Percentiles rank a stretch among this genome's conserved stretches.
Evolutionary conservation across 352 stramenopile species (phyloP).

Genomic region (Phytophthora nicotianae): DNA sequence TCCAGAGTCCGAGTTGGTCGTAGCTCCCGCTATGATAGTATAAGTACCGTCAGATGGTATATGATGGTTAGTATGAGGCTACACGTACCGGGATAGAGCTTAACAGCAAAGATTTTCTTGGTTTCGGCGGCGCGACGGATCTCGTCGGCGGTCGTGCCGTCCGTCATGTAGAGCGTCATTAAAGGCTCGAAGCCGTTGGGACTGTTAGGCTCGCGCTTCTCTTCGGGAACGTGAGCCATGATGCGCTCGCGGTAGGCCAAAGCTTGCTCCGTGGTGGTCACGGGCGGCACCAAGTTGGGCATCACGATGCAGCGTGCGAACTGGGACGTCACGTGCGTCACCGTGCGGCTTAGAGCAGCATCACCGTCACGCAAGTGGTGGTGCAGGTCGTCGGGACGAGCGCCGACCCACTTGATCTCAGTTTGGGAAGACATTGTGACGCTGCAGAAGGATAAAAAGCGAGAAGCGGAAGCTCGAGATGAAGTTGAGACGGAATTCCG

Average conservation of each 20-base stretch:
- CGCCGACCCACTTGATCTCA: conserved; percentile 46
- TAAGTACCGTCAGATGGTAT: conserved; percentile 6
- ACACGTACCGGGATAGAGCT: conserved; percentile 95
- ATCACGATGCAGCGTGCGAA: conserved; percentile 95
- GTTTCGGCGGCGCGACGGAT: conserved; percentile 92
- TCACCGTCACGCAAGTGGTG: conserved; percentile 96
- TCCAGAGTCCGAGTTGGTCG: conserved; percentile 98
- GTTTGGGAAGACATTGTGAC: conserved; percentile 23
- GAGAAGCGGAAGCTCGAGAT: conserved; percentile 8
- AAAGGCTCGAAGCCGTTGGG: conserved; percentile 89
- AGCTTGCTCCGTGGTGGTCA: conserved; percentile 95
- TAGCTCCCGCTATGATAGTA: conserved; percentile 87
- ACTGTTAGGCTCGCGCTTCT: conserved; percentile 34
- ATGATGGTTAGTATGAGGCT: not conserved
- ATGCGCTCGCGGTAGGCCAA: conserved; percentile 97
- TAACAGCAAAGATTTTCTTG: conserved; percentile 94
- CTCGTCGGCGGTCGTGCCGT: conserved; percentile 96
- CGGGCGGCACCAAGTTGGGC: conserved; percentile 98
- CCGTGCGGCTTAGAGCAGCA: conserved; percentile 77
- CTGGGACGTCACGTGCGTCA: conserved; percentile 80
- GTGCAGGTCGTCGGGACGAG: conserved; percentile 96
- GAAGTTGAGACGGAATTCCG: conserved; percentile 18
- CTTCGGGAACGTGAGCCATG: conserved; percentile 77
- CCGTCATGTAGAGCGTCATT: conserved; percentile 99
- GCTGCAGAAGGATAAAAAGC: conserved; percentile 2